Percentiles rank a stretch among this genome's conserved stretches.
Conservation (phyloP, 2,329 filamentous ascomycete genomes). For the Fusarium dlaminii region DNA sequence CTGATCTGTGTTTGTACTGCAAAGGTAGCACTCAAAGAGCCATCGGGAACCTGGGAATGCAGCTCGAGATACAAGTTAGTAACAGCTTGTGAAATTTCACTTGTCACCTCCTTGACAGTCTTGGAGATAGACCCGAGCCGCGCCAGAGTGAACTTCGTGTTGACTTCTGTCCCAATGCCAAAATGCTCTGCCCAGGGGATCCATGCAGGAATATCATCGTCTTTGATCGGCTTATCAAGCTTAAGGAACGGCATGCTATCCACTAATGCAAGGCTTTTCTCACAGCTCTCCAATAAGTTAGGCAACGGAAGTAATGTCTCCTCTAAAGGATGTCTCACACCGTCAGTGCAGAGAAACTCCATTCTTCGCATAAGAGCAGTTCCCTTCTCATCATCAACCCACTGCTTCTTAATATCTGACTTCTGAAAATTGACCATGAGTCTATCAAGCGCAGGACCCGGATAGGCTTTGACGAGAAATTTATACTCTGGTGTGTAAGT, state of each 20-base stretch:
- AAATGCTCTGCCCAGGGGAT: not conserved
- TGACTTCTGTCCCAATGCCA: not conserved
- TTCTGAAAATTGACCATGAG: not conserved
- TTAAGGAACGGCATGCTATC: not conserved
- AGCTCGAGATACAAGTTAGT: not conserved
- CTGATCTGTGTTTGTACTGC: not conserved
- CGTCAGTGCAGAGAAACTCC: not conserved
- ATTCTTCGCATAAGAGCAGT: not conserved
- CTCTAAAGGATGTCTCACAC: not conserved
- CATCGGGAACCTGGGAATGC: not conserved
- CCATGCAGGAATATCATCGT: not conserved
- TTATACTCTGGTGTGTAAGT: not conserved
- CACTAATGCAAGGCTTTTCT: not conserved
- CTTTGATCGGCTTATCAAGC: not conserved
- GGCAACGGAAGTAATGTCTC: not conserved
- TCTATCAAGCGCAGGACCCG: not conserved
- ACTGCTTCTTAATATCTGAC: not conserved
- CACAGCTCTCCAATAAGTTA: not conserved
- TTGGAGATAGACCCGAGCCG: not conserved
- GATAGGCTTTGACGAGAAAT: not conserved
- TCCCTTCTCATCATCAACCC: not conserved
- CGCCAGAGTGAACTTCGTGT: not conserved
- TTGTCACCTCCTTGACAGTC: accelerated
- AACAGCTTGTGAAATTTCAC: not conserved
- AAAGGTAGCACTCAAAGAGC: not conserved